phyloP scores from a whole-genome alignment of 1,284 basidiomycete species.

The Coriolopsis trogii region DNA sequence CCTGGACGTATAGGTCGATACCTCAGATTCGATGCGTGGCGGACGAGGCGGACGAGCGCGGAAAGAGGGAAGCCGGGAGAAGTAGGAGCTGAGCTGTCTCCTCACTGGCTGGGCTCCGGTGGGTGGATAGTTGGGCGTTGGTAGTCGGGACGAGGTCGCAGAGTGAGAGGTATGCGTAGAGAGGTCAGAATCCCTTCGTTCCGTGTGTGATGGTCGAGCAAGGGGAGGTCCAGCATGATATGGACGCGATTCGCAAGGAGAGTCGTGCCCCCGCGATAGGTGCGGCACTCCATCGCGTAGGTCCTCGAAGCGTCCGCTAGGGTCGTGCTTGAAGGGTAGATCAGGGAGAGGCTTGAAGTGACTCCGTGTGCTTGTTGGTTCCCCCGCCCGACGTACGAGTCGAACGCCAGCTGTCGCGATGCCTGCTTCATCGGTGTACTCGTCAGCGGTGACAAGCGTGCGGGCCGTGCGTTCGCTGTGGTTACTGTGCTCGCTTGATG shows the following conservation, averaged over 20 bases:
- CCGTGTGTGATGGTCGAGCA: conserved; percentile 13
- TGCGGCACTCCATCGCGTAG: background rate
- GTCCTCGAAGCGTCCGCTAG: background rate
- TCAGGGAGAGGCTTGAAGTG: conserved; percentile 13
- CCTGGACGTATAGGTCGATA: conserved; percentile 14
- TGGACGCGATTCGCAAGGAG: too few relatives aligned
- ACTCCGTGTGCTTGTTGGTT: conserved; percentile 3
- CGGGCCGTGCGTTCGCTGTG: conserved; percentile 10
- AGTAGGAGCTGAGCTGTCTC: conserved; percentile 20
- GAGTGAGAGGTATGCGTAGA: conserved; percentile 13
- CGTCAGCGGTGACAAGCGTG: conserved; percentile 23
- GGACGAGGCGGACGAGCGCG: conserved; percentile 3
- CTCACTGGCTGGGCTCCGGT: background rate
- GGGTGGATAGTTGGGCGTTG: conserved; percentile 24
- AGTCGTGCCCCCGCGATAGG: background rate
- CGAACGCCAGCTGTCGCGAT: conserved; percentile 21
- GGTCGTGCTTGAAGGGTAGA: conserved; percentile 1
- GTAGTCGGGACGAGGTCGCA: conserved; percentile 18
- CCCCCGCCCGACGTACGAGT: conserved; percentile 23
- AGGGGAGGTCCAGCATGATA: conserved; percentile 20
- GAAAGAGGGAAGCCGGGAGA: conserved; percentile 20
- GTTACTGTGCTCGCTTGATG: background rate
- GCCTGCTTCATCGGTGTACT: conserved; percentile 21
- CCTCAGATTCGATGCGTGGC: conserved; percentile 10
- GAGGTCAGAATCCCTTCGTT: conserved; percentile 7